Base-by-base conservation (phyloP, 2,329 filamentous ascomycete species). In the Aspergillus proliferans region DNA sequence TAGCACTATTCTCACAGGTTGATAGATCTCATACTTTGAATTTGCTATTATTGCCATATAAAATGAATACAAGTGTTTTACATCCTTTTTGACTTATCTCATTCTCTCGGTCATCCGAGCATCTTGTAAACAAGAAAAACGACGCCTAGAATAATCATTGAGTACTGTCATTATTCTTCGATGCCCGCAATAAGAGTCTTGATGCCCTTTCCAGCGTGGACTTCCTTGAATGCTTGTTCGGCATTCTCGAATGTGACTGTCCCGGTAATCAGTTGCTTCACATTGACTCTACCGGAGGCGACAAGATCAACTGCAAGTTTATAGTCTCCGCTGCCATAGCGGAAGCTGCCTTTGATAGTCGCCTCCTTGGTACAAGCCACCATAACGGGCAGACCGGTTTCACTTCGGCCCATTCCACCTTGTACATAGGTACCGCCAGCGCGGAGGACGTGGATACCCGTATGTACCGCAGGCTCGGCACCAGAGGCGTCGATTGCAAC, bases 331-430 rank as follows among this genome's bases (percentile, higher is more conserved):
- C 83, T 81, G 3, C 85, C 85, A 70, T 97, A 97, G 36, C 92
- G 82, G 78, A 97, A 97, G 54, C 85, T 91, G 19, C 92, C 92
- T 65, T 86, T 87, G 43, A 87, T 79, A 9, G 85, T 94, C 46
- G 95, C 77, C 76, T 97, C 92, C 75, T 96, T 96, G 45, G 84
- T 79, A 68, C 90, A 94, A 64, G 94, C 77, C 4, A 87, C 86
- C 81, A 92, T 87, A 67, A 97, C 95, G 46, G 92, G 92, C 75
- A 96, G 95, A 7, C 72, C 87, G 68, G 96, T 91, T 63, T 95
- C 88, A 36, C 83, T 71, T 66, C 86, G 87, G 63, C 92, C 92
- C 89, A 96, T 95, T 48, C 91, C 91, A 51, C 84, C 88, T 73
- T 94, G 89, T 7, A 94, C 85, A 61, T 88, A 92, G 14, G 80